Conservation (phyloP, 2,329 filamentous ascomycete genomes). For the Neofusicoccum umdonicola region DNA sequence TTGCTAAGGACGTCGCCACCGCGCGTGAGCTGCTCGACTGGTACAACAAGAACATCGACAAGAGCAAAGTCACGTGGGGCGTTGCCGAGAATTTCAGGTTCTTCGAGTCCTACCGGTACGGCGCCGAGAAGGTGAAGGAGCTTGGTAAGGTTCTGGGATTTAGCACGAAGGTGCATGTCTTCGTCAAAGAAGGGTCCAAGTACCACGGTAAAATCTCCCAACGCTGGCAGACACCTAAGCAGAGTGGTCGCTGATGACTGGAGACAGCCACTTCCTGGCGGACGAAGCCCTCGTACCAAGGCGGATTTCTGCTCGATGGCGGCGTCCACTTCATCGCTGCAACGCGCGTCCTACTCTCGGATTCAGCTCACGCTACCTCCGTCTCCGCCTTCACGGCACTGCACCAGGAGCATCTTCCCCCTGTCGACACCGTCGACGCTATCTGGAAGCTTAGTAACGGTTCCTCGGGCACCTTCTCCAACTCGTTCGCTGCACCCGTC, state of each 20-base stretch:
- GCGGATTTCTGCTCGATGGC: constrained; percentile 73
- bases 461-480: constrained; percentile 55
- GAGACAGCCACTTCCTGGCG: constrained; percentile 57
- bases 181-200: constrained; percentile 52
- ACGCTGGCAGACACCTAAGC: too few relatives aligned
- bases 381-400: constrained; percentile 55
- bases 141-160: constrained; percentile 59
- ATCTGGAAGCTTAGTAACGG: constrained; percentile 49
- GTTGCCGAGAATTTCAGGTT: constrained; percentile 71
- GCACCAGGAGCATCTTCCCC: constrained; percentile 57
- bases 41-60: constrained; percentile 31
- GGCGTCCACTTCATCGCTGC: constrained; percentile 71
- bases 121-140: constrained; percentile 47
- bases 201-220: constrained; percentile 40
- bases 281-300: constrained; percentile 67
- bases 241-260: too few relatives aligned
- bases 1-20: constrained; percentile 58
- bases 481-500: constrained; percentile 59
- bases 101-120: constrained; percentile 55
- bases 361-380: constrained; percentile 41
- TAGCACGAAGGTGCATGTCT: constrained; percentile 44
- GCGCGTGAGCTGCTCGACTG: constrained; percentile 48
- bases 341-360: constrained; percentile 57
- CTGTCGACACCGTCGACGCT: constrained; percentile 66
- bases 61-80: constrained; percentile 33